Conservation (phyloP, 2,329 filamentous ascomycete species). For the Apiospora rasikravindrae region DNA sequence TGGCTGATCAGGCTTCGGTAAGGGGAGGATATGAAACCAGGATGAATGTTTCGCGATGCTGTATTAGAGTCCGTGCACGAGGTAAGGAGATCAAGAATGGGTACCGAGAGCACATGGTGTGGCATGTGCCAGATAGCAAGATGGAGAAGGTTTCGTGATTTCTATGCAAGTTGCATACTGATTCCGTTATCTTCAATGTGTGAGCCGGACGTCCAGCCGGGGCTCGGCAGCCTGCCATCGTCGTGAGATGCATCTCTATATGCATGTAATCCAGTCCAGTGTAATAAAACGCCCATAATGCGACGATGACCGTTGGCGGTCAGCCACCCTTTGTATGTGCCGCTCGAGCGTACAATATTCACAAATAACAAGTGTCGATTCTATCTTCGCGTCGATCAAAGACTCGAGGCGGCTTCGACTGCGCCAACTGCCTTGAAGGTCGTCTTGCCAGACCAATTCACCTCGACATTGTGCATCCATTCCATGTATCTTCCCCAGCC, state of each 20-base stretch:
- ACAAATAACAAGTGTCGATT: neutral
- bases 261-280: constrained; percentile 8
- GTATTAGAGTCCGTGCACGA: constrained; percentile 3
- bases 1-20: constrained; percentile 1
- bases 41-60: constrained; percentile 13
- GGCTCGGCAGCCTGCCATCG: neutral
- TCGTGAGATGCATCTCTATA: constrained; percentile 16
- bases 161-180: neutral
- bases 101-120: constrained; percentile 4
- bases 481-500: constrained; percentile 95
- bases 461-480: constrained; percentile 85
- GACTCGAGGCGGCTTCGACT: constrained; percentile 62
- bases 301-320: neutral
- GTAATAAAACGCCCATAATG: constrained; percentile 9
- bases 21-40: constrained; percentile 12
- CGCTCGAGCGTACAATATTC: neutral
- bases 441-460: constrained; percentile 67
- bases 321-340: constrained; percentile 17
- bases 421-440: constrained; percentile 68
- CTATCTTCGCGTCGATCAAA: constrained; percentile 43
- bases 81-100: constrained; percentile 12
- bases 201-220: neutral
- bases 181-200: neutral
- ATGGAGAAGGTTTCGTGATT: constrained; percentile 9
- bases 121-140: neutral